Percentiles rank a stretch among this genome's conserved stretches.
Conservation (phyloP, 2,329 filamentous ascomycete genomes). For the Trichoderma hamatum region DNA sequence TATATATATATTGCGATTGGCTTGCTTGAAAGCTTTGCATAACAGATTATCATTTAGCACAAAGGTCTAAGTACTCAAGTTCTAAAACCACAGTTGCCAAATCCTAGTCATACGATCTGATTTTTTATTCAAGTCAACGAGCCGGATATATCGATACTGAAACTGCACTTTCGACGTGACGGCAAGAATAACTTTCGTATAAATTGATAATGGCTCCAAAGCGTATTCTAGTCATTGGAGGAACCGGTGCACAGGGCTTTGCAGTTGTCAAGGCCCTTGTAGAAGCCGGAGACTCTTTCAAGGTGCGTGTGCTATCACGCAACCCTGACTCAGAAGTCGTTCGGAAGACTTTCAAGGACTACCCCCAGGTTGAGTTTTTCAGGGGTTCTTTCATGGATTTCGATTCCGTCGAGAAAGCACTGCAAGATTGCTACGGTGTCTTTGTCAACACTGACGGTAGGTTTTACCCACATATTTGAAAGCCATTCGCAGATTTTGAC, state of each 20-base stretch:
- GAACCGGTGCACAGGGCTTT: constrained; percentile 1
- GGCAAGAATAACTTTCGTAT: background rate
- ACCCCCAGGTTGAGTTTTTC: background rate
- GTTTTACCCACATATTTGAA: background rate
- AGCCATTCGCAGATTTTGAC: background rate
- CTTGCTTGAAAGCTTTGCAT: too few species aligned
- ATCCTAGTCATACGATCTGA: too few species aligned
- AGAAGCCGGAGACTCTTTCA: background rate
- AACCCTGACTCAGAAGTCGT: background rate
- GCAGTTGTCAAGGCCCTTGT: constrained; percentile 2
- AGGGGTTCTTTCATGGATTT: background rate
- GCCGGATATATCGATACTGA: too few species aligned
- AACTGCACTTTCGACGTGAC: too few species aligned
- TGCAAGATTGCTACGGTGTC: background rate
- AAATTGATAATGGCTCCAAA: background rate
- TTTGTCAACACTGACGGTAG: background rate
- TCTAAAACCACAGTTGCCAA: too few species aligned
- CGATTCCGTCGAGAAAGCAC: background rate
- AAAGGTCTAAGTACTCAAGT: too few species aligned
- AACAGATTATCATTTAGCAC: too few species aligned
- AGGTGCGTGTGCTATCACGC: background rate
- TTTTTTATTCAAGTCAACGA: too few species aligned
- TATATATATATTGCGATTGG: too few species aligned
- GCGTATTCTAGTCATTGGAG: constrained; percentile 7
- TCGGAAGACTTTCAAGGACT: background rate